phyloP scores from a whole-genome alignment of 768 basidiomycete genomes.

The Leccinum obscurum region DNA sequence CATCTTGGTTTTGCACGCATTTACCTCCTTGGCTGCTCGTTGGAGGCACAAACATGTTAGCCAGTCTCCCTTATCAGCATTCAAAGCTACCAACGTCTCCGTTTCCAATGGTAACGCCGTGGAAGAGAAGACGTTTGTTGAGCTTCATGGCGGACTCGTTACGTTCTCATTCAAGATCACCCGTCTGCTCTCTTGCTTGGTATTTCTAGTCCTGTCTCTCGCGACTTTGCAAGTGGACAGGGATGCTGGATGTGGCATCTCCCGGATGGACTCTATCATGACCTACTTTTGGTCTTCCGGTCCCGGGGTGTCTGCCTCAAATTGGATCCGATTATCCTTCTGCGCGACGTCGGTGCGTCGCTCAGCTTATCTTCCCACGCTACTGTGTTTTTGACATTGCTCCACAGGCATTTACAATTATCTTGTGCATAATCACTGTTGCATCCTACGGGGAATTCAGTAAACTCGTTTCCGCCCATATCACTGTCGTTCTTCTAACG shows the following conservation, averaged over 20 bases:
- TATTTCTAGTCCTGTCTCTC: background rate
- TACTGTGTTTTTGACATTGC: background rate
- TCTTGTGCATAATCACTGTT: constrained; percentile 1
- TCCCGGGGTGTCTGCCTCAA: background rate
- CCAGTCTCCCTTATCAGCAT: background rate
- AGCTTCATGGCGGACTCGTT: background rate
- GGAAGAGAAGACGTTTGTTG: background rate
- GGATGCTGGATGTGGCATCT: background rate
- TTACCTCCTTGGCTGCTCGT: background rate
- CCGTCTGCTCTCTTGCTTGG: background rate
- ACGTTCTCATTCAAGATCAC: background rate
- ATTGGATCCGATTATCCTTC: background rate
- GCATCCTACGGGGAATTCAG: background rate
- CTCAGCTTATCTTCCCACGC: background rate
- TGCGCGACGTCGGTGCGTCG: background rate
- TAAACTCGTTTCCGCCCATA: background rate
- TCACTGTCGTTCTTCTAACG: background rate
- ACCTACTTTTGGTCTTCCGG: background rate
- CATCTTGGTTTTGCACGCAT: background rate
- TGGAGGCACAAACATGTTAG: too few relatives aligned
- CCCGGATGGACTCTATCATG: background rate
- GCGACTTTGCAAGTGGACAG: background rate
- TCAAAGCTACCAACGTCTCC: background rate
- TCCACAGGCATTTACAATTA: background rate
- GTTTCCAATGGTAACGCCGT: background rate